A percentile compares a stretch with the other conserved stretches of the same genome.
Conservation (phyloP, 352 stramenopile species). For the Halophytophthora batemanensis region DNA sequence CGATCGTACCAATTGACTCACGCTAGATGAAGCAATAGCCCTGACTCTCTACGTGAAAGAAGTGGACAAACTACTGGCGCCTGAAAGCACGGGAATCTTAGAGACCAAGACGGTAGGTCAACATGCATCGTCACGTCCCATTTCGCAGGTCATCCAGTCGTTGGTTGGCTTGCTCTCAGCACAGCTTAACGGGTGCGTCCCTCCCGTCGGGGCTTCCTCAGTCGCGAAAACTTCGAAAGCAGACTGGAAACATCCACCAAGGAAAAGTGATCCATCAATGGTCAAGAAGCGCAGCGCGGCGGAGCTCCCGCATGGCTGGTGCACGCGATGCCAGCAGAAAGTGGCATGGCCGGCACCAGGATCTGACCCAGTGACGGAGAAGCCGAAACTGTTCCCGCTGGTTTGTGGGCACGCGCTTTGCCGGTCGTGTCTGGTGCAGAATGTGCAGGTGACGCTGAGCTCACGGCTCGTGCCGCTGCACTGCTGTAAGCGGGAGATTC, state of each 20-base stretch:
- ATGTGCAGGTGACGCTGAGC: conserved; percentile 19
- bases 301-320: conserved; percentile 1
- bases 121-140: neutral
- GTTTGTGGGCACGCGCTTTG: conserved; percentile 40
- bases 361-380: conserved; percentile 3
- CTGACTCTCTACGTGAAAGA: conserved; percentile 25
- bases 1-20: conserved; percentile 3
- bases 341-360: conserved; percentile 10
- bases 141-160: neutral
- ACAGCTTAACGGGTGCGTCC: too few species aligned
- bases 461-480: conserved; percentile 20
- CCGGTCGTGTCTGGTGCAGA: conserved; percentile 19
- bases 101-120: neutral
- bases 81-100: too few species aligned
- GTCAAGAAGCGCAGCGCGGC: neutral
- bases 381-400: conserved; percentile 26
- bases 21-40: conserved; percentile 24
- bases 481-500: conserved; percentile 37
- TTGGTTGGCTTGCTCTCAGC: conserved; percentile 3
- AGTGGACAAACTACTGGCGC: conserved; percentile 5
- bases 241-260: too few species aligned
- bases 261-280: too few species aligned
- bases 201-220: too few species aligned
- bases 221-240: too few species aligned
- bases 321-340: conserved; percentile 7